Base-by-base conservation (phyloP, 2,329 filamentous ascomycete species). In the Cercospora zeina region DNA sequence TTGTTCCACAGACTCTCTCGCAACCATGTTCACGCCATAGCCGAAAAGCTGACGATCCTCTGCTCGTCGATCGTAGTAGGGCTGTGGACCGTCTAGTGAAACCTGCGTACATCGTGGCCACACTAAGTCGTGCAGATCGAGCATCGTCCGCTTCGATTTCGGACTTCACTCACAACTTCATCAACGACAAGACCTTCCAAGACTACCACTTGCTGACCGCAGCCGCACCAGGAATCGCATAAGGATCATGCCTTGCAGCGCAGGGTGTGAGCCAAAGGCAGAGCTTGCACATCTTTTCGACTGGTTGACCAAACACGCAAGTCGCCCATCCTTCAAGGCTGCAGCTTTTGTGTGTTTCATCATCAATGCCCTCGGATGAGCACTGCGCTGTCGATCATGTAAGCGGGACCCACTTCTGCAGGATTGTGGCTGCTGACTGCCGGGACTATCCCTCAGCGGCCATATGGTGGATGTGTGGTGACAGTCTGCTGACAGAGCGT, bases 81-180 rank as follows among this genome's bases (percentile, higher is more conserved):
- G 24, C 24, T 27, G 24, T 27, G 6, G 21, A 13, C 24, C 21
- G 42, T 49, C 42, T 27, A 49, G 42, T 30, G 11, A 4, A 49
- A 14, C 27, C 19, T 11, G 42, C 42, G 21, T 19, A 13, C 42
- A 27, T 21, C 42, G 42, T 21, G 42, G 42, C 21, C 21, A 34
- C 49, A 33, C 49, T 53, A 53, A 53, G 34, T 53, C 31, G 49
- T 33, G 49, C 14, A 27, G 27, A 53, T 53, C 49, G 49, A 53
- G 16, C 27, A 33, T 21, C 49, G 27, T 30, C 34, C 30, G 49
- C 49, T 33, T 34, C 30, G 9, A 34, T 30, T 53, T 53, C 49
- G 49, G 49, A 34, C 16, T 34, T 16, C 30, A 34, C n/a, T 53
- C 49, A 33, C 19, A 5, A 16, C n/a, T 34, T n/a, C 30, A 30